A percentile compares a stretch with the other conserved stretches of the same genome.
Evolutionary conservation across 495 filamentous ascomycete species (phyloP).

Genomic region (Neurospora sp.): DNA sequence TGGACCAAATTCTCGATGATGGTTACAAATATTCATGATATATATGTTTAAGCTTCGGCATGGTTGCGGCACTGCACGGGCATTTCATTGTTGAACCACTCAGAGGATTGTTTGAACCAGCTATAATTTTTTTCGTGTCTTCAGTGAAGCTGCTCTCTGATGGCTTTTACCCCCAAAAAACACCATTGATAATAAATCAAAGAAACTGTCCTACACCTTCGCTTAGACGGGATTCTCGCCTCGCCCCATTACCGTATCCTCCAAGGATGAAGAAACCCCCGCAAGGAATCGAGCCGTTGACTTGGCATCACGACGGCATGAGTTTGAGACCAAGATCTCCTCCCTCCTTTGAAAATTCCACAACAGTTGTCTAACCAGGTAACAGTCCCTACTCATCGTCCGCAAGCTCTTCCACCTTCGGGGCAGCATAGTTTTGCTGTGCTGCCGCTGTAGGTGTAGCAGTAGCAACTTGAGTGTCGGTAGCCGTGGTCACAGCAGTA

Average conservation of each 20-base stretch:
- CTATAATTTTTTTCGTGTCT: background rate
- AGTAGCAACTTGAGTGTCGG: conserved; percentile 38
- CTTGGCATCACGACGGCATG: background rate
- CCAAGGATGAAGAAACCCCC: background rate
- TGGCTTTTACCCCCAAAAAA: background rate
- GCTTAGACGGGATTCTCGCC: background rate
- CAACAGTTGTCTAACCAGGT: background rate
- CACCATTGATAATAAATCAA: background rate
- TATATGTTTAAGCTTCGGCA: background rate
- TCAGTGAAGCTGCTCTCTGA: background rate
- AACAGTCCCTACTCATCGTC: conserved; percentile 39
- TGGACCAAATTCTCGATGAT: background rate
- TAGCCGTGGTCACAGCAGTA: conserved; percentile 49
- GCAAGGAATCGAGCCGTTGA: too few relatives aligned
- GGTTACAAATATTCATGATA: background rate
- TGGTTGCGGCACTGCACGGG: background rate
- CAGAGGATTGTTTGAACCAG: background rate
- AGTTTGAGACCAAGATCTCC: background rate
- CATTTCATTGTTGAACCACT: background rate
- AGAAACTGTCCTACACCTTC: background rate
- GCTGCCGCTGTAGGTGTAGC: conserved; percentile 21
- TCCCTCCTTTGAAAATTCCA: background rate
- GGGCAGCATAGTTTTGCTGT: conserved; percentile 38
- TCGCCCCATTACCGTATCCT: background rate
- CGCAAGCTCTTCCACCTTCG: conserved; percentile 56